Conservation (phyloP, 371 early-diverging fungal species). For the Ordospora pajunii region DNA sequence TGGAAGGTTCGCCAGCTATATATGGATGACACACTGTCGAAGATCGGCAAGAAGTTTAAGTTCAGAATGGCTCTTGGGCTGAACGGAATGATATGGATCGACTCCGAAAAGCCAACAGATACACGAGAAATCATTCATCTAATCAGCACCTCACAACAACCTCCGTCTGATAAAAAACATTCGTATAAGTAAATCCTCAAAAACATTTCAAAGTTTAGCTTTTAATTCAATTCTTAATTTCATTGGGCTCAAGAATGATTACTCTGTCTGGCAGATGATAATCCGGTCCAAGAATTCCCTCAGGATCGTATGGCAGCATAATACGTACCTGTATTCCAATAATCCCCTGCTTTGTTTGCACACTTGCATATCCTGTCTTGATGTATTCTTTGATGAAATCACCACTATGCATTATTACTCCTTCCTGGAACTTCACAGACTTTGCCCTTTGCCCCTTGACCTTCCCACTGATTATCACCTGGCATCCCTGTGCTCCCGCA, state of each 20-base stretch:
- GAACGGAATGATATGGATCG: constrained; percentile 56
- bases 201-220: background rate
- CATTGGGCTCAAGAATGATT: constrained; percentile 71
- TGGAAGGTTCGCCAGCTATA: constrained; percentile 52
- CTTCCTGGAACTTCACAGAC: constrained; percentile 98
- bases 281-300: constrained; percentile 86
- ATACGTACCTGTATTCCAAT: constrained; percentile 99
- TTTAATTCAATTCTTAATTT: constrained; percentile 16
- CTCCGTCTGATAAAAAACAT: background rate
- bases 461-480: constrained; percentile 97
- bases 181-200: background rate
- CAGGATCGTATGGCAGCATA: constrained; percentile 91
- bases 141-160: background rate
- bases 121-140: constrained; percentile 34
- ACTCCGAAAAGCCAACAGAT: constrained; percentile 10
- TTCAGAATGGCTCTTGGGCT: constrained; percentile 41
- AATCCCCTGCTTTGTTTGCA: constrained; percentile 90
- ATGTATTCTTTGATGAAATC: constrained; percentile 91
- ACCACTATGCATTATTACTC: constrained; percentile 88
- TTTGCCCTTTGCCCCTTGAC: constrained; percentile 99
- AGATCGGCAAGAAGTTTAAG: constrained; percentile 32
- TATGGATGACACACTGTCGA: constrained; percentile 20
- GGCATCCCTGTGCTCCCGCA: constrained; percentile 98
- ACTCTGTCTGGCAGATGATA: constrained; percentile 87
- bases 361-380: constrained; percentile 89